Evolutionary conservation across 164 flowering plant genomes (phyloP).

Genomic region (Dillenia turbinata): DNA sequence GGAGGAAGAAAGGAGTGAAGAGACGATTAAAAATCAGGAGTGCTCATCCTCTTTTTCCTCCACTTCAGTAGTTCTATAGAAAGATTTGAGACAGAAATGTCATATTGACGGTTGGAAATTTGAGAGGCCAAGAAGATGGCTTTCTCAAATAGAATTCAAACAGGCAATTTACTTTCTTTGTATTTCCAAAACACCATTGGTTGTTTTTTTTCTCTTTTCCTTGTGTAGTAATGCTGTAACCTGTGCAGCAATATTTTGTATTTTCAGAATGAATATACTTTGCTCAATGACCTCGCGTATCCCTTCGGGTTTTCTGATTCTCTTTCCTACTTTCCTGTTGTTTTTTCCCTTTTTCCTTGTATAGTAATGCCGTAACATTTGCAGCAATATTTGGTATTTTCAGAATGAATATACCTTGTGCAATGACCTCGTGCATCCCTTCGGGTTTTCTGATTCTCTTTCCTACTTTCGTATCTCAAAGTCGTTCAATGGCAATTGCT

Average conservation of each 20-base stretch:
- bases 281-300: constrained; percentile 12
- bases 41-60: constrained; percentile 98
- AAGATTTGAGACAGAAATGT: constrained; percentile 8
- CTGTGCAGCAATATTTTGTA: constrained; percentile 26
- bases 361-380: constrained; percentile 32
- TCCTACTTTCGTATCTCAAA: not conserved
- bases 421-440: constrained; percentile 1
- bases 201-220: not conserved
- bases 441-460: not conserved
- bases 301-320: not conserved
- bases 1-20: constrained; percentile 84
- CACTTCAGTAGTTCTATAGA: constrained; percentile 17
- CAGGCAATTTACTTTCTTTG: constrained; percentile 10
- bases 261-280: constrained; percentile 19
- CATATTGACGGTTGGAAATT: constrained; percentile 10
- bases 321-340: not conserved
- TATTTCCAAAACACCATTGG: constrained; percentile 9
- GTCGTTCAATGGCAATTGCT: not conserved
- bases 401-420: constrained; percentile 22
- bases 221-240: constrained; percentile 27
- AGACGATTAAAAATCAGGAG: constrained; percentile 42
- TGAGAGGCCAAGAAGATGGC: constrained; percentile 10
- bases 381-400: constrained; percentile 21
- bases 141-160: constrained; percentile 19
- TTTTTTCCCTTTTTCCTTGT: not conserved